A percentile compares a stretch with the other conserved stretches of the same genome.
phyloP scores from a whole-genome alignment of 1,139 yeast species.

The Torulaspora globosa region DNA sequence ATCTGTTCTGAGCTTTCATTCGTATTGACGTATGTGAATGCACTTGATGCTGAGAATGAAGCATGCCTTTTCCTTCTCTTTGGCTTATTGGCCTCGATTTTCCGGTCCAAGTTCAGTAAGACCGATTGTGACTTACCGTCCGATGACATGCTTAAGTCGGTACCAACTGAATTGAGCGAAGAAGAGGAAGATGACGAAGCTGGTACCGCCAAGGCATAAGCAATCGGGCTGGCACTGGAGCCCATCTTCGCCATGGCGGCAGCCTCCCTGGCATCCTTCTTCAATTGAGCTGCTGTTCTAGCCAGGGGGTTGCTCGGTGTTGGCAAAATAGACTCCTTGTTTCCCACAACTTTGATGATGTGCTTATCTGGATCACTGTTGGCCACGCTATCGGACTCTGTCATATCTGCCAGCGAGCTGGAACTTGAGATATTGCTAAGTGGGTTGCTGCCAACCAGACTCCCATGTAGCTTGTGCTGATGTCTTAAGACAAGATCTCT shows the following conservation, averaged over 20 bases:
- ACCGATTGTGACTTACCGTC: slow-evolving; percentile 2
- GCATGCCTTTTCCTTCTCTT: slow-evolving; percentile 51
- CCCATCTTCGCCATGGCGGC: slow-evolving; percentile 6
- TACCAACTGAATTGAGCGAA: slow-evolving; percentile 4
- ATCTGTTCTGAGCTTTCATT: slow-evolving; percentile 41
- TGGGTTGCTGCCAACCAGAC: slow-evolving; percentile 36
- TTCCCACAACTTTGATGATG: slow-evolving; percentile 39
- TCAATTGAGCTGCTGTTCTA: slow-evolving; percentile 30
- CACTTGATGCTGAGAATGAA: slow-evolving; percentile 78
- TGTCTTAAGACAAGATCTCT: slow-evolving; percentile 87
- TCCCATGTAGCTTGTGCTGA: slow-evolving; percentile 87
- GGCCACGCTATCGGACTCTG: slow-evolving; percentile 3
- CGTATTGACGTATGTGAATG: slow-evolving; percentile 59
- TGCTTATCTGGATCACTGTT: slow-evolving; percentile 25
- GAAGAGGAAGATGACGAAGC: slow-evolving; percentile 7
- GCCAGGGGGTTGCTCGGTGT: slow-evolving; percentile 34
- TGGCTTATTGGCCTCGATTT: slow-evolving; percentile 12
- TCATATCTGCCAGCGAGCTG: slow-evolving; percentile 10
- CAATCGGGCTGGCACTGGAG: neutral
- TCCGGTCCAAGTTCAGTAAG: neutral
- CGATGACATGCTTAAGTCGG: neutral
- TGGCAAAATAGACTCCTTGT: slow-evolving; percentile 39
- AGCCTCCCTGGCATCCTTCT: slow-evolving; percentile 21
- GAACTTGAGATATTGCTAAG: slow-evolving; percentile 11
- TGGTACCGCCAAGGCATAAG: neutral